Percentiles rank a stretch among this genome's conserved stretches.
Conservation (phyloP, 2,329 filamentous ascomycete species). For the Phialemoniopsis sp. region DNA sequence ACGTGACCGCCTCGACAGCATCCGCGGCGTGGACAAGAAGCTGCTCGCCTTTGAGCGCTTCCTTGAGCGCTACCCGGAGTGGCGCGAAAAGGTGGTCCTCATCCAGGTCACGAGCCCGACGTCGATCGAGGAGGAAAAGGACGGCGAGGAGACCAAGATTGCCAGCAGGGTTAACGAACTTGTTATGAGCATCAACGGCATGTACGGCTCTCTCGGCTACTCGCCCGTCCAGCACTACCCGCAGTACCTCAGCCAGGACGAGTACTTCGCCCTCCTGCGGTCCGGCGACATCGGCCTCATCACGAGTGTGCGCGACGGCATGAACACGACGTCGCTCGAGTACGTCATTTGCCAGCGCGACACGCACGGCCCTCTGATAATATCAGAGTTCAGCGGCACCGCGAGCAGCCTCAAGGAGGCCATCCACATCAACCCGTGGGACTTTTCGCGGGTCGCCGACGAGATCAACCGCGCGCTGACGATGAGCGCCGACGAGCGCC, state of each 20-base stretch:
- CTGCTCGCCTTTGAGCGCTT: constrained; percentile 92
- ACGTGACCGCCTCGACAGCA: constrained; percentile 87
- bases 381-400: constrained; percentile 95
- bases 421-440: constrained; percentile 97
- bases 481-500: constrained; percentile 65
- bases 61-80: constrained; percentile 84
- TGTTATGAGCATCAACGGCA: constrained; percentile 86
- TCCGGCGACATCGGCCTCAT: constrained; percentile 90
- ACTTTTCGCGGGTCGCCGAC: constrained; percentile 76
- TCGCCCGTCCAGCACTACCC: constrained; percentile 92
- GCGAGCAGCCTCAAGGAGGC: constrained; percentile 80
- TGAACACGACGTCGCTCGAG: constrained; percentile 96
- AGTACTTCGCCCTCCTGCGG: constrained; percentile 92
- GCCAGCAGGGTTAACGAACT: constrained; percentile 87
- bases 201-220: constrained; percentile 83
- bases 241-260: constrained; percentile 82
- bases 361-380: constrained; percentile 79
- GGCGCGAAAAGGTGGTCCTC: constrained; percentile 86
- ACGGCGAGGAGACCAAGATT: constrained; percentile 74
- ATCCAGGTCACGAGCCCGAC: constrained; percentile 94
- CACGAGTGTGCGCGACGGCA: constrained; percentile 91
- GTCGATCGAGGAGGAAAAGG: constrained; percentile 72
- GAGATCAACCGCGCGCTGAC: constrained; percentile 78
- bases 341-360: constrained; percentile 92
- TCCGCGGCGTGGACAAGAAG: constrained; percentile 92